These are phyloP conservation scores for Diaporthe sp. DNA, from an alignment of 2,329 filamentous ascomycete genomes.

Conservation along the genomic window DNA sequence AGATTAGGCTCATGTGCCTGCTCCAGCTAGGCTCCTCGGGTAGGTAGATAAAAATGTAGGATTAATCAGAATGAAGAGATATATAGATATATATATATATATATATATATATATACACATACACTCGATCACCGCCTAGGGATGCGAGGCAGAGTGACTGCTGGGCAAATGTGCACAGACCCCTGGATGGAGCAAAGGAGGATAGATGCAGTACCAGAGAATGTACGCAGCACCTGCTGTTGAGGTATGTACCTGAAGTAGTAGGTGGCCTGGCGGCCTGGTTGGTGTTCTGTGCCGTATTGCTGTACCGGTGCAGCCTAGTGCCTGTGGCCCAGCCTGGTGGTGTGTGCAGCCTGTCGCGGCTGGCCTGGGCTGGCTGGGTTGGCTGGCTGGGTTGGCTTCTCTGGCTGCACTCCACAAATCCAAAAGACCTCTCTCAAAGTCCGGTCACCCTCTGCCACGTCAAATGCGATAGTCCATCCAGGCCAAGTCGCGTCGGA, in stretches of 20 bases:
- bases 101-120: too few relatives aligned
- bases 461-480: constrained; percentile 29
- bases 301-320: constrained; percentile 8
- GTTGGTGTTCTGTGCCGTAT: background rate
- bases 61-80: background rate
- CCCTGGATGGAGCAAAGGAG: background rate
- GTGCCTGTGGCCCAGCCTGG: background rate
- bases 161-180: background rate
- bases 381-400: background rate
- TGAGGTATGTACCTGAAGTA: too few relatives aligned
- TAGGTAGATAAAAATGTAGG: background rate
- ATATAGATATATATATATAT: too few relatives aligned
- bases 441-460: constrained; percentile 29
- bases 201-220: background rate
- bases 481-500: constrained; percentile 23
- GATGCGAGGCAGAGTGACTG: background rate
- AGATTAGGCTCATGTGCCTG: background rate
- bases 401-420: constrained; percentile 24
- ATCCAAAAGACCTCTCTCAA: constrained; percentile 1
- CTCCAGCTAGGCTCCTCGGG: background rate
- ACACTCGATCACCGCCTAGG: background rate
- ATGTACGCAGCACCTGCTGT: background rate
- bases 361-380: background rate
- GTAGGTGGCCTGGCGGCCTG: background rate
- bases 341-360: background rate